Conservation (phyloP, 371 early-diverging fungal species). For the Mortierella sp. region DNA sequence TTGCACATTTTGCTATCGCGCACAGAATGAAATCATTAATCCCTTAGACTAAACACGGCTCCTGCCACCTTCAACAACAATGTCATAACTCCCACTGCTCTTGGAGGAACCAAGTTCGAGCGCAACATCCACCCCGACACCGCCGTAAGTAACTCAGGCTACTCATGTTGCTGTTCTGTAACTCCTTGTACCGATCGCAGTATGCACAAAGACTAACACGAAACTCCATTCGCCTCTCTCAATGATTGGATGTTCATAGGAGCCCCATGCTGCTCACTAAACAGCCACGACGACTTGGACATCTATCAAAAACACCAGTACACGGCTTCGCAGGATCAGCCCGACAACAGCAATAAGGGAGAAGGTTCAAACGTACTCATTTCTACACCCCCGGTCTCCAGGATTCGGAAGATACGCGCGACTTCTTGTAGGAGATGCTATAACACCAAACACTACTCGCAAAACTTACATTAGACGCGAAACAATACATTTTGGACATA, state of each 20-base stretch:
- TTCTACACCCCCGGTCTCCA: too few relatives aligned
- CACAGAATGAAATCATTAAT: not conserved
- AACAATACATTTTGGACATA: too few relatives aligned
- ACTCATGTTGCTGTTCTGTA: not conserved
- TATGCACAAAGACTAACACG: not conserved
- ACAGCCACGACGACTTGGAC: not conserved
- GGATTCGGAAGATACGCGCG: too few relatives aligned
- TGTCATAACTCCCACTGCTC: constrained; percentile 75
- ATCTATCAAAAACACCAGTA: not conserved
- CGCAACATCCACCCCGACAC: constrained; percentile 78
- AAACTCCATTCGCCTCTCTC: too few relatives aligned
- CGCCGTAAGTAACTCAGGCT: constrained; percentile 23
- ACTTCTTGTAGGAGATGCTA: too few relatives aligned
- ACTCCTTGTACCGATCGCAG: not conserved
- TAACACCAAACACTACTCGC: too few relatives aligned
- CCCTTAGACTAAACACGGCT: not conserved
- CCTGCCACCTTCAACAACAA: not conserved
- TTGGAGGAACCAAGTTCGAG: constrained; percentile 90
- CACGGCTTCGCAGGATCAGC: not conserved
- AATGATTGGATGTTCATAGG: not conserved
- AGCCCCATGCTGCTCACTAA: constrained; percentile 1
- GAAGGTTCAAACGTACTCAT: too few relatives aligned
- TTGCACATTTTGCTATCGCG: not conserved
- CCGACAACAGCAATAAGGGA: too few relatives aligned
- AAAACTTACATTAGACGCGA: too few relatives aligned